These are phyloP conservation scores for Thelonectria rubi DNA, from an alignment of 2,329 filamentous ascomycete species.

Conservation along the genomic window DNA sequence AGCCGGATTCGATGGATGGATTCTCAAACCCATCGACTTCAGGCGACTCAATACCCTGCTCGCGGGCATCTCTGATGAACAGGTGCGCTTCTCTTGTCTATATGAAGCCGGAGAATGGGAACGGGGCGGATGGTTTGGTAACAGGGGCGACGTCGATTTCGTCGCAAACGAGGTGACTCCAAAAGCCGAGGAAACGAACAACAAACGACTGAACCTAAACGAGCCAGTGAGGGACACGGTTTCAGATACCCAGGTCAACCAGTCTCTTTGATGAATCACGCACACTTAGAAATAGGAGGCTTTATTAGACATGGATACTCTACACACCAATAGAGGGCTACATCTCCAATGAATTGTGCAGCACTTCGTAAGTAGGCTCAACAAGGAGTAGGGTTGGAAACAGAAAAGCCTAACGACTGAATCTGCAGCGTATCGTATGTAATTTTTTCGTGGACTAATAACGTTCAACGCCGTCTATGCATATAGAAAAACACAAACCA, in stretches of 20 bases:
- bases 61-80: slow-evolving; percentile 70
- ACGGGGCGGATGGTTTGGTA: slow-evolving; percentile 80
- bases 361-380: background rate
- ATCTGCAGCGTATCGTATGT: slow-evolving; percentile 31
- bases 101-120: slow-evolving; percentile 83
- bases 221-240: background rate
- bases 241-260: background rate
- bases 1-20: slow-evolving; percentile 89
- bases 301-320: background rate
- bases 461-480: slow-evolving; percentile 49
- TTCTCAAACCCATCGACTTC: slow-evolving; percentile 88
- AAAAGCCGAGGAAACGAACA: slow-evolving; percentile 35
- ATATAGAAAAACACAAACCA: slow-evolving; percentile 39
- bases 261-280: background rate
- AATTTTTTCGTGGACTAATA: slow-evolving; percentile 40
- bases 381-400: background rate
- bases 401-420: background rate
- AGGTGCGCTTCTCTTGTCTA: slow-evolving; percentile 67
- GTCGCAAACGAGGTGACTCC: slow-evolving; percentile 40
- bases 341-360: background rate
- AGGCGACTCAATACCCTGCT: slow-evolving; percentile 75
- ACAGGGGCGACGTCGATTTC: slow-evolving; percentile 25
- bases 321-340: background rate
- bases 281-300: background rate
- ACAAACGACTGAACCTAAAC: slow-evolving; percentile 28